Evolutionary conservation across 148 eudicot genomes (phyloP), one percentile per base, ranked within the genome.

Genomic region (Rhododendron kiyosumense): DNA sequence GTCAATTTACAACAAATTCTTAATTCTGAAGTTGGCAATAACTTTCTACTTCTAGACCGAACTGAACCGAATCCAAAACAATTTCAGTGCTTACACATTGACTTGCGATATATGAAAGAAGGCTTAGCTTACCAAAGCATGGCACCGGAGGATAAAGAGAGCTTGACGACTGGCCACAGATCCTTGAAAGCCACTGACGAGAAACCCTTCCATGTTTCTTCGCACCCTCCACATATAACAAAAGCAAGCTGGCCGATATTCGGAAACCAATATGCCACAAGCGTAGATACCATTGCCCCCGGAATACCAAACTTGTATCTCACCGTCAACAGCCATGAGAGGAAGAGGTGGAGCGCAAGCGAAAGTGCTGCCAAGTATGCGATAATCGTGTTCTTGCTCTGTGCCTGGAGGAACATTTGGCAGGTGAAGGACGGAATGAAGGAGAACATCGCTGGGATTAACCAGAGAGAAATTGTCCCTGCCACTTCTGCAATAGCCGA

Each of bases 181-280:
- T 90, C 89, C 84, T 78, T 84, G 71, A 88, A 88, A 38, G 89
- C 92, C 34, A 87, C 71, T 6, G 28, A 26, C 7, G 92, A 85
- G 54, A 91, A 89, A 52, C 92, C 92, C 10, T 43, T 84, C 92
- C 92, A 91, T 14, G 91, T 89, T 24, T 85, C 86, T 20, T 28
- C 54, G 61, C 92, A 91, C 3, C 87, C 85, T 48, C 91, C 92
- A 38, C 69, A 71, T 1, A 79, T 54, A 2, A 91, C 51, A 78
- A 51, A 89, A 7, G 69, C 7, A 12, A 91, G 52, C 41, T 87
- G 91, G 10, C 89, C 91, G 0, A 87, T 2, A 85, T 87, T 87
- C 0, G 89, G 85, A 13, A 89, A 49, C 91, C 89, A 89, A 73
- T 18, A 89, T 1, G 92, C 88, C 54, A 87, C 49, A 51, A 87